phyloP scores from a whole-genome alignment of 2,329 filamentous ascomycete species.

The Coleophoma cylindrospora region DNA sequence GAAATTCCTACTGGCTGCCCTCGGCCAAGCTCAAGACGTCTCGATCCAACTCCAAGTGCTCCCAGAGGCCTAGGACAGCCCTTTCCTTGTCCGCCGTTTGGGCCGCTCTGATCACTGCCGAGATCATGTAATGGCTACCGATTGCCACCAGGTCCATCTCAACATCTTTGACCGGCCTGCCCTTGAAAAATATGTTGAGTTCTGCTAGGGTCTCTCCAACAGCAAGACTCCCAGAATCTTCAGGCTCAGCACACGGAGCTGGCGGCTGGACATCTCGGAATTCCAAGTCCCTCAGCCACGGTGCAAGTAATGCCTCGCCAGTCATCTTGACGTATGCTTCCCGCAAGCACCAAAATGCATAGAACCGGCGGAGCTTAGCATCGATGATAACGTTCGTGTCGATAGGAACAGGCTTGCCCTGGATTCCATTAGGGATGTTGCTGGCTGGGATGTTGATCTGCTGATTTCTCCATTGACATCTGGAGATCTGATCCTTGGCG shows the following conservation, averaged over 20 bases:
- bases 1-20: slow-evolving; percentile 1
- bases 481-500: slow-evolving; percentile 13
- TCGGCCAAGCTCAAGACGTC: slow-evolving; percentile 20
- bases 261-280: slow-evolving; percentile 50
- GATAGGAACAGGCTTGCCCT: slow-evolving; percentile 15
- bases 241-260: slow-evolving; percentile 2
- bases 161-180: slow-evolving; percentile 18
- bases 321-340: slow-evolving; percentile 83
- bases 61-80: slow-evolving; percentile 5
- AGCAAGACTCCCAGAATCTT: slow-evolving; percentile 11
- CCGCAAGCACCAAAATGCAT: slow-evolving; percentile 73
- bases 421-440: slow-evolving; percentile 2
- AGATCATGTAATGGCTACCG: slow-evolving; percentile 24
- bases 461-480: slow-evolving; percentile 19
- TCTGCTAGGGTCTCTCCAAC: slow-evolving; percentile 12
- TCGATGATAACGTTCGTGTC: slow-evolving; percentile 40
- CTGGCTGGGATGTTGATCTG: slow-evolving; percentile 9
- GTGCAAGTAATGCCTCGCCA: slow-evolving; percentile 69
- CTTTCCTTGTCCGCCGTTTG: slow-evolving; percentile 1
- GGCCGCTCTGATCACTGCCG: slow-evolving; percentile 12
- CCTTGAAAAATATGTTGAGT: slow-evolving; percentile 20
- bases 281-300: slow-evolving; percentile 67
- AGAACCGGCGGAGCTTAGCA: slow-evolving; percentile 64
- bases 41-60: slow-evolving; percentile 15
- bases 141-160: slow-evolving; percentile 22